Conservation (phyloP, 1,139 yeast species). For the Kluyveromyces marxianus region DNA sequence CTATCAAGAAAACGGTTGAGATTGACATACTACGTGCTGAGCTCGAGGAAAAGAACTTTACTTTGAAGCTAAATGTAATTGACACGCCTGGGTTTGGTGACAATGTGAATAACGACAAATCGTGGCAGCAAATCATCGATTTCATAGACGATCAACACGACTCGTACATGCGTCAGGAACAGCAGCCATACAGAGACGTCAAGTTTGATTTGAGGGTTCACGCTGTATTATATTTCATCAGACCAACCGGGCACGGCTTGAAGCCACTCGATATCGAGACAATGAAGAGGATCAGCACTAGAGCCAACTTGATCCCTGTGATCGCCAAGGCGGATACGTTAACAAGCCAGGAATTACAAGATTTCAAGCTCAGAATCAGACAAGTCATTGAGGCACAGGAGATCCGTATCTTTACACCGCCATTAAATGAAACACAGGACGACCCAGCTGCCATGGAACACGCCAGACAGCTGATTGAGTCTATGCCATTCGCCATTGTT, state of each 20-base stretch:
- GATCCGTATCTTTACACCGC: conserved; percentile 85
- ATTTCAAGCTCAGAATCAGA: conserved; percentile 80
- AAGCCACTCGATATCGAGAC: conserved; percentile 93
- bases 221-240: conserved; percentile 88
- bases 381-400: conserved; percentile 89
- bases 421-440: conserved; percentile 46
- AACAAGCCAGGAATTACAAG: conserved; percentile 70
- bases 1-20: conserved; percentile 81
- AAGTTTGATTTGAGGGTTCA: conserved; percentile 87
- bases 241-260: conserved; percentile 93
- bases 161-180: conserved; percentile 89
- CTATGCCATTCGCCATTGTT: conserved; percentile 91
- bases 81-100: conserved; percentile 99
- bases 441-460: conserved; percentile 74
- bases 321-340: conserved; percentile 94
- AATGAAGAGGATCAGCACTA: conserved; percentile 77
- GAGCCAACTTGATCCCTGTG: conserved; percentile 91
- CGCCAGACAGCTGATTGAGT: conserved; percentile 73
- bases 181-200: conserved; percentile 71
- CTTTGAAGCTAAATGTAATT: conserved; percentile 74
- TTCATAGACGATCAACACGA: conserved; percentile 97
- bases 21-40: conserved; percentile 86
- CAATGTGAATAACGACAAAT: conserved; percentile 83
- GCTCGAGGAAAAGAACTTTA: conserved; percentile 87
- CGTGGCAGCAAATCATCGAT: conserved; percentile 92